Base-by-base conservation (phyloP, 208 protist genomes). In the Leishmania mexicana region DNA sequence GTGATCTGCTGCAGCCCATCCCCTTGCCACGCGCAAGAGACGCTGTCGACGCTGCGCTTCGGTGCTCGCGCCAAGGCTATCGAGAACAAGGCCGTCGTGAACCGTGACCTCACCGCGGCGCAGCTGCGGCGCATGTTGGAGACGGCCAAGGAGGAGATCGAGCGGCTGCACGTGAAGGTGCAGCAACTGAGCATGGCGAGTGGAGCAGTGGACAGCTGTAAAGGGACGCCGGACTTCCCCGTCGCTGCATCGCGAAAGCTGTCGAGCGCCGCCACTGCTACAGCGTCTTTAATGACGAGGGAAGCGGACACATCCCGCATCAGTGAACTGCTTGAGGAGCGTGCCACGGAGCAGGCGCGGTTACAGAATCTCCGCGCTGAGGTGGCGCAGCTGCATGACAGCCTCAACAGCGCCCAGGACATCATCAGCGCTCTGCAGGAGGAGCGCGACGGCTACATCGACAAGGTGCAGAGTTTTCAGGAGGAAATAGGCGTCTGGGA, bases 21-120 rank as follows among this genome's bases (percentile, higher is more conserved):
- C 67, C 79, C 74, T 38, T 92, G 93, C 78, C 97, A 98, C 81
- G 89, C 87, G 1, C 83, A 88, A 68, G 96, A 99, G 80, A 98
- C 96, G 24, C 78, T 98, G 1, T 98, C 97, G 4, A 96, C 97
- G 6, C 82, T 98, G 65, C 89, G 94, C 68, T 98, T 98, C 83
- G 95, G 94, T 15, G 86, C 87, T 24, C 89, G 95, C 1, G 96
- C 96, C 31, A 94, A 95, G 86, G 93, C 90, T 17, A 95, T 98
- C 57, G 76, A 91, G 58, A 98, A 98, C 80, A 84, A 89, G 42
- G 90, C 93, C 24, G 83, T 95, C 17, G 85, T 98, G 21, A 98
- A 98, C 81, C 73, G 88, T 45, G 87, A 97, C 78, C 74, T 94
- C 58, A 92, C 93, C 8, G 84, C 91, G 42, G 92, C 90, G 71